phyloP scores from a whole-genome alignment of 768 basidiomycete genomes.

The Suillus tomentosus region DNA sequence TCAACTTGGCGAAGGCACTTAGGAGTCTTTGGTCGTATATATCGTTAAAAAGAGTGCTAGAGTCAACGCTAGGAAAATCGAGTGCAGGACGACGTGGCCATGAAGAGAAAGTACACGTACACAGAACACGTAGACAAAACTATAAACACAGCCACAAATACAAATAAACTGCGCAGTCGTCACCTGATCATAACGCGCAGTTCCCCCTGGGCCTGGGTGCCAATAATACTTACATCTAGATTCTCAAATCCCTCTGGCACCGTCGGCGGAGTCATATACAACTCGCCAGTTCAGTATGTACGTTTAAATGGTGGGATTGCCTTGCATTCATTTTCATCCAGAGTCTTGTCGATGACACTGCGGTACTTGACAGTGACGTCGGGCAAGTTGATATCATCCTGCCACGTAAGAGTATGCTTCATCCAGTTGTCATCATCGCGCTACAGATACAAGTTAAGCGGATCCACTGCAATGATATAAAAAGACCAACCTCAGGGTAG shows the following conservation, averaged over 20 bases:
- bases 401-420: conserved; percentile 95
- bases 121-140: conserved; percentile 34
- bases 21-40: conserved; percentile 1
- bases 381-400: conserved; percentile 70
- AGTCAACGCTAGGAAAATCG: conserved; percentile 4
- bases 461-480: conserved; percentile 3
- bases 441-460: conserved; percentile 35
- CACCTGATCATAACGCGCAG: background rate
- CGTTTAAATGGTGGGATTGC: conserved; percentile 97
- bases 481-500: conserved; percentile 73
- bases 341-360: conserved; percentile 77
- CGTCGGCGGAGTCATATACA: conserved; percentile 63
- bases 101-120: conserved; percentile 26
- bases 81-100: conserved; percentile 27
- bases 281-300: conserved; percentile 77
- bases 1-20: background rate
- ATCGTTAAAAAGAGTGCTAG: background rate
- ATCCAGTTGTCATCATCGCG: conserved; percentile 95
- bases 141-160: conserved; percentile 27
- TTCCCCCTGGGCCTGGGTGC: too few species aligned
- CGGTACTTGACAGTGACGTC: conserved; percentile 92
- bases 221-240: too few species aligned
- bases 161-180: conserved; percentile 14
- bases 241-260: conserved; percentile 57
- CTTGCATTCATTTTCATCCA: conserved; percentile 98